These are phyloP conservation scores for Kwoniella sp. DNA, from an alignment of 768 basidiomycete species.

Conservation along the genomic window DNA sequence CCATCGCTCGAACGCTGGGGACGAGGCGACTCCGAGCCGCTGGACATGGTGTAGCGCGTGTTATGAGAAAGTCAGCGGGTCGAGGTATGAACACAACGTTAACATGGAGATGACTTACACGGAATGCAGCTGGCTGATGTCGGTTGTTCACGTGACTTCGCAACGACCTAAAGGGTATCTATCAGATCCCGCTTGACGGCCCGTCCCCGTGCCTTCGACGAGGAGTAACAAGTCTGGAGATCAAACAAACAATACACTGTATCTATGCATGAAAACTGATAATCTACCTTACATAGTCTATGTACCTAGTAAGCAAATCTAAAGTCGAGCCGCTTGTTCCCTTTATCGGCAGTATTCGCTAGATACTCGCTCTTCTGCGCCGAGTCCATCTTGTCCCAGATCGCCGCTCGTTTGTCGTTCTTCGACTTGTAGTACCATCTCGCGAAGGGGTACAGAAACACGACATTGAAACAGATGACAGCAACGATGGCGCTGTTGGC, in stretches of 20 bases:
- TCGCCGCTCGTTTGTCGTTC: slow-evolving; percentile 42
- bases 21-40: not conserved
- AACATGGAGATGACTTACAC: not conserved
- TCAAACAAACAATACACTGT: too few relatives aligned
- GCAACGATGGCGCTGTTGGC: slow-evolving; percentile 53
- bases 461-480: slow-evolving; percentile 52
- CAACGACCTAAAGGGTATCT: too few relatives aligned
- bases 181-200: too few relatives aligned
- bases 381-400: slow-evolving; percentile 48
- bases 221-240: too few relatives aligned
- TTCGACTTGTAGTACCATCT: slow-evolving; percentile 47
- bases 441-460: slow-evolving; percentile 49
- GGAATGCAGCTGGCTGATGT: not conserved
- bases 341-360: slow-evolving; percentile 52
- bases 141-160: not conserved
- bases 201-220: too few relatives aligned
- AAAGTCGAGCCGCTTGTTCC: slow-evolving; percentile 37
- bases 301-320: slow-evolving; percentile 23
- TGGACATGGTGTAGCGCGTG: not conserved
- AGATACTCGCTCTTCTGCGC: slow-evolving; percentile 52
- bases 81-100: not conserved
- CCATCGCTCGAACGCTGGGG: not conserved
- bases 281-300: too few relatives aligned
- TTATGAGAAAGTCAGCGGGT: not conserved
- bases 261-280: slow-evolving; percentile 1